phyloP scores from a whole-genome alignment of 768 basidiomycete genomes.

The Boletus huronensis region DNA sequence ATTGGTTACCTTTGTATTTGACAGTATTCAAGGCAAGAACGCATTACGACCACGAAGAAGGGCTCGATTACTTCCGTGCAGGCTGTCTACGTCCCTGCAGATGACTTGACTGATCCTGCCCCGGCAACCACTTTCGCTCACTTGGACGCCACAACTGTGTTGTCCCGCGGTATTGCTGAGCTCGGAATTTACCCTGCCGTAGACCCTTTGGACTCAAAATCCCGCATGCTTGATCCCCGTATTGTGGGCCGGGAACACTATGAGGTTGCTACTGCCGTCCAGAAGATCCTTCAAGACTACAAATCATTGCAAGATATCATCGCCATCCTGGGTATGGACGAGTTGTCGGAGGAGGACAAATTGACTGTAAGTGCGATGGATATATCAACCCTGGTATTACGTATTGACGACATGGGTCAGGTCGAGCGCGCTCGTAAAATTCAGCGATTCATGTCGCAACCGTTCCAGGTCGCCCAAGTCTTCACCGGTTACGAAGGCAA shows the following conservation, averaged over 20 bases:
- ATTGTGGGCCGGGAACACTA: constrained; percentile 96
- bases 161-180: constrained; percentile 98
- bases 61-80: constrained; percentile 99
- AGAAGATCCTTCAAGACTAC: constrained; percentile 97
- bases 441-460: constrained; percentile 99
- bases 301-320: constrained; percentile 99
- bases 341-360: constrained; percentile 99
- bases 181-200: constrained; percentile 99
- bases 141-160: constrained; percentile 99
- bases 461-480: constrained; percentile 99
- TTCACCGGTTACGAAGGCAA: constrained; percentile 99
- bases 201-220: constrained; percentile 99
- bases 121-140: constrained; percentile 99
- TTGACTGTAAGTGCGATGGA: constrained; percentile 49
- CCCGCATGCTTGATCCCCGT: constrained; percentile 99
- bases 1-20: neutral
- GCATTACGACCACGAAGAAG: constrained; percentile 99
- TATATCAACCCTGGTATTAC: neutral
- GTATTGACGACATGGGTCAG: constrained; percentile 34
- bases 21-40: constrained; percentile 75
- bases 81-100: constrained; percentile 99
- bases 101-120: constrained; percentile 99
- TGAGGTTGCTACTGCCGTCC: constrained; percentile 91
- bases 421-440: constrained; percentile 99
- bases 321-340: constrained; percentile 99